Conservation (phyloP, 192 early-diverging fungal species). For the Coemansia asiatica region DNA sequence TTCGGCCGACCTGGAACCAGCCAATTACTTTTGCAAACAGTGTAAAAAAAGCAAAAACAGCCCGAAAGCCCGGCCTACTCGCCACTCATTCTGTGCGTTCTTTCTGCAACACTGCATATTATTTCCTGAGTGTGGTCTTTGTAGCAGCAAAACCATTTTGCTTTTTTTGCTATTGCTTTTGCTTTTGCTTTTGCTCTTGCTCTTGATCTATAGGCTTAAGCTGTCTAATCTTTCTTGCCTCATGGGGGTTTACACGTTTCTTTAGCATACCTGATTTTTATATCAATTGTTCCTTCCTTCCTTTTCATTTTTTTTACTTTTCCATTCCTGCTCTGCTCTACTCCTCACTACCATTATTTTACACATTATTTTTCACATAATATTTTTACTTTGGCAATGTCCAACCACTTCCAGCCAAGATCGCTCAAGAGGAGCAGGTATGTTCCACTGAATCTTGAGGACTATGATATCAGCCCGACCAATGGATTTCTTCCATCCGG, state of each 20-base stretch:
- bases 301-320: not conserved
- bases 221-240: no score
- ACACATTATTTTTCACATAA: not conserved
- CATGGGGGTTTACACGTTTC: no score
- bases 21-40: conserved; percentile 6
- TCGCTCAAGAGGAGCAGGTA: conserved; percentile 5
- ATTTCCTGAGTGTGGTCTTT: no score
- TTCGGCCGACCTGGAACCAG: conserved; percentile 12
- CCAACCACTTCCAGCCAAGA: not conserved
- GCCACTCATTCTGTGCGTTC: not conserved
- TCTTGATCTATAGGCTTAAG: no score
- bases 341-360: not conserved
- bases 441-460: conserved; percentile 57
- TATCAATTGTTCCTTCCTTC: not conserved
- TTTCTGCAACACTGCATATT: not conserved
- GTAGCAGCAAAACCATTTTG: no score
- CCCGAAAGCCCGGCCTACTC: no score
- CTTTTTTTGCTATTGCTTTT: no score
- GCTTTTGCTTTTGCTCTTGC: not conserved
- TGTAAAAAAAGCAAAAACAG: not conserved
- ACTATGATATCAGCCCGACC: conserved; percentile 79
- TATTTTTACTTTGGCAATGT: not conserved
- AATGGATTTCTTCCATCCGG: conserved; percentile 85
- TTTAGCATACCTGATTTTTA: no score
- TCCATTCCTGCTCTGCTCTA: not conserved